Base-by-base conservation (phyloP, 2,329 filamentous ascomycete genomes). In the Trichoderma asperellum region DNA sequence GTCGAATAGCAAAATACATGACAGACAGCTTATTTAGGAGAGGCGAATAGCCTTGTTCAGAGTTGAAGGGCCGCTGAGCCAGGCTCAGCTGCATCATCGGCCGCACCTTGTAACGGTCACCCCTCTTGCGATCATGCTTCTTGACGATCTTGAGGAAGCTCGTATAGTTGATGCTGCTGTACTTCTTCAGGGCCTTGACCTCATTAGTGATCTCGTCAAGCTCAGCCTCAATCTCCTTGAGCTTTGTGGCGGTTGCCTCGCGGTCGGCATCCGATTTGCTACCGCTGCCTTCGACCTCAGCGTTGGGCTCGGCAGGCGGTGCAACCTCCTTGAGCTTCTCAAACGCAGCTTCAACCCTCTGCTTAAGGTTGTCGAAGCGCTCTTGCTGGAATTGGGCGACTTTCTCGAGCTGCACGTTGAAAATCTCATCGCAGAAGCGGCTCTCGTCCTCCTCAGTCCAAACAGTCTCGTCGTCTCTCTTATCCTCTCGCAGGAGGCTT, bases 141-240 rank as follows among this genome's bases (percentile, higher is more conserved):
- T 99, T 99, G 68, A 94, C 94, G 59, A 97, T 97, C 85, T 99
- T 99, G 77, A 97, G 87, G 81, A 98, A 97, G 59, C 94, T 96
- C 6, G 96, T 97, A 81, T 97, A 99, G 83, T 99, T 99, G 83
- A 97, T 91, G 73, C 91, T 92, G 80, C 93, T 96, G 82, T 96
- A 99, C 80, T 93, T 96, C 82, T 97, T 96, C 74, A 99, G 87
- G 83, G 97, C 92, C 79, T 91, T 95, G 76, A 96, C 90, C 81
- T 97, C 93, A 78, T 93, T 92, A 40, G 92, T 96, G 80, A 98
- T 96, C 66, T 83, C 82, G 79, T 98, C 95, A 68, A 98, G 87
- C 82, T 97, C 93, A 59, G 84, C 80, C 76, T 96, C 86, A 49
- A 95, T 89, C 74, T 92, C 88, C 73, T 89, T 88, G 63, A 96